Evolutionary conservation across 2,329 filamentous ascomycete species (phyloP), one percentile per base, ranked within the genome.

Genomic region (Dactylellina parvicollis): DNA sequence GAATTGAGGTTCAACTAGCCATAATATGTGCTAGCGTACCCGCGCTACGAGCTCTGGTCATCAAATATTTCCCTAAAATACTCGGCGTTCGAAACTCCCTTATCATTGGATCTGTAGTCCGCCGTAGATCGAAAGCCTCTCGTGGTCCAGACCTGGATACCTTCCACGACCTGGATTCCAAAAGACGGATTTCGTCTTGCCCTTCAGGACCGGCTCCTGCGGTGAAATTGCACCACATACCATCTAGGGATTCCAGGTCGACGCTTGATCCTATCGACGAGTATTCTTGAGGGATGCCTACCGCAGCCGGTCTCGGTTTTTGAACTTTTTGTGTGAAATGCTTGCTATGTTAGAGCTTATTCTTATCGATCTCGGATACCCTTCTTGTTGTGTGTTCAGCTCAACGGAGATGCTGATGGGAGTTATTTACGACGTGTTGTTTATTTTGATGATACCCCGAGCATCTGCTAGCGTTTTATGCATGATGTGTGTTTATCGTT

Each of bases 21-120:
- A 69, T 69, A 36, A 69, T 69, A 2, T 69, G 64, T 14, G 64
- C 64, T 10, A 60, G 55, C 9, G 64, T 69, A 2, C 64, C 64
- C 14, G 64, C 64, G 14, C 28, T 69, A 9, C 64, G 64, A 7
- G 64, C 64, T 9, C 55, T 69, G 14, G 55, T 69, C 7, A 47
- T 69, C 10, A 69, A 69, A 55, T 69, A 69, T 40, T 69, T 69
- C 55, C 64, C 64, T 5, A 69, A 69, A 44, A 60, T 69, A 8
- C 46, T 69, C 3, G 64, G 64, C 3, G 47, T 60, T 4, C 55
- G 64, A 38, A 69, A 69, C 28, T 69, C 64, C 4, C 26, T 69
- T 10, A 60, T 69, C 2, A 54, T 69, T 28, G 64, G 64, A 5
- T 69, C 64, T 14, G 36, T 38, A 12, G 50, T 50, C 14, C 64